These are phyloP conservation scores for Fallopia convolvulus DNA, from an alignment of 148 eudicot species.

Conservation along the genomic window DNA sequence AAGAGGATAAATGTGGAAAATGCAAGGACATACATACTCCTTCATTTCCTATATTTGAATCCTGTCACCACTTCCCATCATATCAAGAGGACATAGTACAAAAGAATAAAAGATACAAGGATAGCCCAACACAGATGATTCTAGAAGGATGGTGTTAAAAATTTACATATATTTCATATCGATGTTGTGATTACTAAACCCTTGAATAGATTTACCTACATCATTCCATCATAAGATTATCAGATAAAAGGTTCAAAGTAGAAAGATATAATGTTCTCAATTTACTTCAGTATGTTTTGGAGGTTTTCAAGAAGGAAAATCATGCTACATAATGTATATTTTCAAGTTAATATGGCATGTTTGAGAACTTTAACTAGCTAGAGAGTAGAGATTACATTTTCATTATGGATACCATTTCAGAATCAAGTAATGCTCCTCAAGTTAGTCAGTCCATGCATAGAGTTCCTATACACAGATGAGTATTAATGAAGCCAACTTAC, in stretches of 20 bases:
- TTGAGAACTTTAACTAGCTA: not conserved
- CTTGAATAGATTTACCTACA: not conserved
- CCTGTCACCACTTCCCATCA: not conserved
- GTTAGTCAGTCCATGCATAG: not conserved
- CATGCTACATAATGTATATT: not conserved
- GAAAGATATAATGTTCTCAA: not conserved
- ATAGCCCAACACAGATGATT: not conserved
- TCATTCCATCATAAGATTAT: not conserved
- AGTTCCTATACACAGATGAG: not conserved
- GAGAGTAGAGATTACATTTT: not conserved
- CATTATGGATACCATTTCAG: not conserved
- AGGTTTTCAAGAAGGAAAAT: not conserved
- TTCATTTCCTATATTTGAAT: not conserved
- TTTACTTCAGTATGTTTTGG: not conserved
- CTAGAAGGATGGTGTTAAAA: not conserved
- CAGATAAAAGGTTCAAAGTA: not conserved
- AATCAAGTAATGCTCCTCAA: not conserved
- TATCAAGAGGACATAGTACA: not conserved
- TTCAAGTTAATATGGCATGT: not conserved
- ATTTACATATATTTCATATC: not conserved
- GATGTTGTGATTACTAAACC: not conserved
- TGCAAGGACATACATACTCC: not conserved
- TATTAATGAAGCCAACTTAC: conserved; percentile 39
- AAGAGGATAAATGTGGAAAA: not conserved
- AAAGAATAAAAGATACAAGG: not conserved